Evolutionary conservation across 495 filamentous ascomycete species (phyloP), one percentile per base, ranked within the genome.

Genomic region (Polyplosphaeria fusca): DNA sequence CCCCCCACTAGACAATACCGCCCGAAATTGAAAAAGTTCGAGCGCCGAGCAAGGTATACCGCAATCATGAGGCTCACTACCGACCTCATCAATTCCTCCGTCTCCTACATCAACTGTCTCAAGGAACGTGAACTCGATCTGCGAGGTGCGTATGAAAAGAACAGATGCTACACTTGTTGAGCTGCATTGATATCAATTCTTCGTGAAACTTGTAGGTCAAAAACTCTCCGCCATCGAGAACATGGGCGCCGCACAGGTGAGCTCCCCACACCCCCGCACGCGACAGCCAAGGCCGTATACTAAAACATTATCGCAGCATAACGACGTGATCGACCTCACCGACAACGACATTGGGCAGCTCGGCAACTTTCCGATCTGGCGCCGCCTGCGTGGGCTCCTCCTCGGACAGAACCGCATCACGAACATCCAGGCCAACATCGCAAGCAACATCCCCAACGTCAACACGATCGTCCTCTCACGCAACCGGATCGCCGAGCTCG

Each of bases 161-260:
- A 77, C 88, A 91, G 91, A 91, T 94, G 85, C 89, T 95, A 86
- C 90, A 90, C 86, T 82, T 85, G 81, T 67, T 61, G 85, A 86
- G 81, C 86, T 86, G 75, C 80, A 81, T 92, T 94, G 84, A 91
- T 89, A 88, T 83, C 84, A 76, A 80, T 75, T 68, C 76, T 76
- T 63, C 70, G 62, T 71, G 18, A 11, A 68, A 66, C 61, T 69
- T 72, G 68, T 84, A 77, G 93, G 93, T 73, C 94, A 96, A 76
- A 91, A 95, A 76, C 96, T 99, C 67, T 89, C 93, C 66, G 81
- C 86, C 20, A 96, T 97, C 77, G 94, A 99, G 82, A 99, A 99
- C 70, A 71, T 99, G 73, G 94, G 93, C 79, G 86, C 91, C 71
- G 92, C 93, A 52, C 90, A 89, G 60, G 91, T 95, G 72, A 47